Conservation (phyloP, 2,329 filamentous ascomycete species). For the Fusarium tjaetaba region DNA sequence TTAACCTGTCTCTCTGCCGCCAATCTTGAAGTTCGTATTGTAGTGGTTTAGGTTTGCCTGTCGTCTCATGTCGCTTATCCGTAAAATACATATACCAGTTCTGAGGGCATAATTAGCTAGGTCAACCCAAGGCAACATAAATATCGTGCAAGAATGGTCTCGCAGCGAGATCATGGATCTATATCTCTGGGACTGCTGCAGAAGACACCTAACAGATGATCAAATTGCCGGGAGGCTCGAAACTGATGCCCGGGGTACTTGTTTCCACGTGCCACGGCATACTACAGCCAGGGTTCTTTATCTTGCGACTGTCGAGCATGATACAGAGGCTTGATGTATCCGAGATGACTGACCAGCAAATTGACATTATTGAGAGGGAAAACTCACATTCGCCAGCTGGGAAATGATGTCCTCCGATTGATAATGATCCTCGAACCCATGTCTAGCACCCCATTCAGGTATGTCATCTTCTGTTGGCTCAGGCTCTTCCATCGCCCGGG, state of each 20-base stretch:
- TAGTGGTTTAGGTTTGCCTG: slow-evolving; percentile 81
- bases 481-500: slow-evolving; percentile 53
- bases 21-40: slow-evolving; percentile 83
- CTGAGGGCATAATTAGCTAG: slow-evolving; percentile 55
- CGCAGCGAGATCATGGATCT: neutral
- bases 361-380: slow-evolving; percentile 23
- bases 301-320: slow-evolving; percentile 6
- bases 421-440: slow-evolving; percentile 94
- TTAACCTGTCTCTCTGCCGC: slow-evolving; percentile 95
- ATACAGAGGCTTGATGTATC: slow-evolving; percentile 50
- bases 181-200: neutral
- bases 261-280: slow-evolving; percentile 1
- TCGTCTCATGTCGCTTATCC: slow-evolving; percentile 96
- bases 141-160: neutral
- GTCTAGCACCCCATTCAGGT: slow-evolving; percentile 70
- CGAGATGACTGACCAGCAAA: slow-evolving; percentile 9
- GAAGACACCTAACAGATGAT: neutral
- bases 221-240: neutral
- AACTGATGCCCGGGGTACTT: neutral
- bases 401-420: slow-evolving; percentile 90
- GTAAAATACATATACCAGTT: slow-evolving; percentile 99
- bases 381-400: slow-evolving; percentile 79
- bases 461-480: slow-evolving; percentile 58
- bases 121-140: neutral
- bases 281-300: neutral